These are phyloP conservation scores for Penstemon eatonii DNA, from an alignment of 257 asterid genomes.

Conservation along the genomic window DNA sequence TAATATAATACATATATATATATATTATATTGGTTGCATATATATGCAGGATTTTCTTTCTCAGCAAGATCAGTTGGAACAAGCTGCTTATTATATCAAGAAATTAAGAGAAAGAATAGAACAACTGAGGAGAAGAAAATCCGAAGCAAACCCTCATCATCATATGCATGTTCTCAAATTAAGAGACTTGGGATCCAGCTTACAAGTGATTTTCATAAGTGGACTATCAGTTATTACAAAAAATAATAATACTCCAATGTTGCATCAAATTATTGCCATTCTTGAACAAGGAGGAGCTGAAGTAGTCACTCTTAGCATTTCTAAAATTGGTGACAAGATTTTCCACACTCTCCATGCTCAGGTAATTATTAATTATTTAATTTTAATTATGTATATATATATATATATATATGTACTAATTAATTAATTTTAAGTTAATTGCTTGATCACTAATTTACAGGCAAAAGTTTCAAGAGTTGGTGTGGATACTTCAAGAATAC, in stretches of 20 bases:
- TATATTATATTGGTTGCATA: not conserved
- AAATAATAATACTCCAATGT: conserved; percentile 10
- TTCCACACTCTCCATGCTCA: too few species aligned
- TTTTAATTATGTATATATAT: too few species aligned
- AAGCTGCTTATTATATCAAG: conserved; percentile 36
- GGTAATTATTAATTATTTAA: too few species aligned
- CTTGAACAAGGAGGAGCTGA: conserved; percentile 48
- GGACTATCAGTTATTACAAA: conserved; percentile 5
- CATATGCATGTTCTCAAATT: conserved; percentile 20
- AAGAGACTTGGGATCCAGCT: conserved; percentile 34
- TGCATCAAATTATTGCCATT: conserved; percentile 33
- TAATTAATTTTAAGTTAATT: too few species aligned
- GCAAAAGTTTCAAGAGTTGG: conserved; percentile 22
- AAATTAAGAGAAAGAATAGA: conserved; percentile 35
- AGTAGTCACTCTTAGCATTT: conserved; percentile 27
- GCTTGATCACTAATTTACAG: not conserved
- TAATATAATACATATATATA: not conserved
- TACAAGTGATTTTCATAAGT: conserved; percentile 43
- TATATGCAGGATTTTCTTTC: conserved; percentile 34
- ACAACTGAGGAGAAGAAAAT: conserved; percentile 32
- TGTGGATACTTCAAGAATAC: conserved; percentile 25
- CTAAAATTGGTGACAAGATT: conserved; percentile 18
- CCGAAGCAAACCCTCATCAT: not conserved
- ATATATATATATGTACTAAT: too few species aligned
- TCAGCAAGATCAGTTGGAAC: conserved; percentile 40